Evolutionary conservation across 176 grass and related monocot genomes (phyloP), one percentile per base, ranked within the genome.

Genomic region (Carex myosuroides): DNA sequence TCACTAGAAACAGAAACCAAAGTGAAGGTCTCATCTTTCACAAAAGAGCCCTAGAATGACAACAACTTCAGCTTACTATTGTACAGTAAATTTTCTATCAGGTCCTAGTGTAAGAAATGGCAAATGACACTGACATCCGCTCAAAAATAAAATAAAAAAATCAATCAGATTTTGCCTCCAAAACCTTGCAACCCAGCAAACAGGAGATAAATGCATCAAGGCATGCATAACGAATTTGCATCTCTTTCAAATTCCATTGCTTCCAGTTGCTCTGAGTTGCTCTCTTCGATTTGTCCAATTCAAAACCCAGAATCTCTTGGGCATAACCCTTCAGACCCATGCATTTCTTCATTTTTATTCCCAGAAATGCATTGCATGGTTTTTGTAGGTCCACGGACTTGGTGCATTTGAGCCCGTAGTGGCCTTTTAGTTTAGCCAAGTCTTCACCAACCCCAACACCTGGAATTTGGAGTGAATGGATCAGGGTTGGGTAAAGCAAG

Each of bases 141-240:
- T 21, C 2, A 0, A 24, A 44, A 4, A 37, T 0, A 37, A 37
- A 44, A 44, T 8, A 9, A 44, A 44, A 44, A 33, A 35, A 29
- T 78, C 24, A 78, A 78, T 78, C 73, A 32, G 52, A 57, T 18
- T 35, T 78, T 35, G 3, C 26, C 52, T 7, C 50, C 14, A 86
- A 64, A 65, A 88, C 20, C 46, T 53, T 53, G 83, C 70, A 61
- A 70, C 89, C 89, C 16, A 91, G 84, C 85, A 76, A 89, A 79
- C 82, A 94, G 5, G 92, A 94, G 3, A 94, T 79, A 57, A 86
- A 94, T 3, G 89, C 87, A 32, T 94, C 92, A 5, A 91, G 80
- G 8, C 92, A 88, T 13, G 88, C 90, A 16, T 94, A 91, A 60
- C 70, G 32, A 72, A 91, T 70, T 60, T 91, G 90, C 1, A 32